Evolutionary conservation across 768 basidiomycete genomes (phyloP).

Genomic region (Leccinum subgranulosum): DNA sequence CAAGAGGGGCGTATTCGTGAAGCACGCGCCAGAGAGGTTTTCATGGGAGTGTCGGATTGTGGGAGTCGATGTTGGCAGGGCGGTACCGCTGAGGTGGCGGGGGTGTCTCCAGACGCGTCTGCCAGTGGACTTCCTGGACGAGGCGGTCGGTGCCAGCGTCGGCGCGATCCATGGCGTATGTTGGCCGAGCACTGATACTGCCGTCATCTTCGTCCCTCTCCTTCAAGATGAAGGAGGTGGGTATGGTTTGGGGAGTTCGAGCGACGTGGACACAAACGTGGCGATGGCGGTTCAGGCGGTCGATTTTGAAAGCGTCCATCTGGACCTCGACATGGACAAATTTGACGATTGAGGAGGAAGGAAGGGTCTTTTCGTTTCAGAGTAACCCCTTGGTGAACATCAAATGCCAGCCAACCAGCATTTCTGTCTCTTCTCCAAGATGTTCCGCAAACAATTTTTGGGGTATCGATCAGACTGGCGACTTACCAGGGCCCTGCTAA

Average conservation of each 20-base stretch:
- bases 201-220: too few relatives aligned
- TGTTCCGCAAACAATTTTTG: too few relatives aligned
- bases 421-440: too few relatives aligned
- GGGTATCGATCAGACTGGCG: too few relatives aligned
- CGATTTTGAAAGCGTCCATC: too few relatives aligned
- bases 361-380: slow-evolving; percentile 30
- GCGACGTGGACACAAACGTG: too few relatives aligned
- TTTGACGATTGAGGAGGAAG: slow-evolving; percentile 36
- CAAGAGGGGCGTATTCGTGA: slow-evolving; percentile 42
- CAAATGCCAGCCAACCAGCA: too few relatives aligned
- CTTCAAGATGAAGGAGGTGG: neutral
- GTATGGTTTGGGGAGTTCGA: slow-evolving; percentile 10
- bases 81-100: slow-evolving; percentile 45
- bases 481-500: too few relatives aligned
- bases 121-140: slow-evolving; percentile 54
- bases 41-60: slow-evolving; percentile 62
- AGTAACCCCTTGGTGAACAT: too few relatives aligned
- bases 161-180: neutral
- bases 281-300: too few relatives aligned
- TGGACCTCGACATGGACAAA: too few relatives aligned
- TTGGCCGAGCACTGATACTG: too few relatives aligned
- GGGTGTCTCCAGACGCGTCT: slow-evolving; percentile 60
- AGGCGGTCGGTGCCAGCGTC: neutral
- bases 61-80: slow-evolving; percentile 44
- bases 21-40: slow-evolving; percentile 53